Conservation (phyloP, 1,284 basidiomycete genomes). For the Rugosomyces carneus region DNA sequence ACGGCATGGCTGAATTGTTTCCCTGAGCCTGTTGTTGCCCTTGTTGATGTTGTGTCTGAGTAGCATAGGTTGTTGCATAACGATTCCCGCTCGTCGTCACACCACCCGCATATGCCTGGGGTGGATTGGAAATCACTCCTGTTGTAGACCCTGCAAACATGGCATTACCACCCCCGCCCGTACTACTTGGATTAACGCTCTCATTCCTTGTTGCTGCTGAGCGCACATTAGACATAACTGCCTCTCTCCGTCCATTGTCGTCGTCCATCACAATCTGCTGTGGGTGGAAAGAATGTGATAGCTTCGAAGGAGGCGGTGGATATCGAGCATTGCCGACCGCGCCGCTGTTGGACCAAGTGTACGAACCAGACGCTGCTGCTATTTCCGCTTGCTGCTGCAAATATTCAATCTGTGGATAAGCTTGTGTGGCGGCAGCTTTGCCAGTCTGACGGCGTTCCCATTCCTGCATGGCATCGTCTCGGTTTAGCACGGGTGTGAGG, state of each 20-base stretch:
- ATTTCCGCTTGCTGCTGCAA: constrained; percentile 90
- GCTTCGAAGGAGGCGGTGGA: constrained; percentile 58
- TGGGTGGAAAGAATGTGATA: constrained; percentile 65
- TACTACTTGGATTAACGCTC: not conserved
- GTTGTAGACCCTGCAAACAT: constrained; percentile 40
- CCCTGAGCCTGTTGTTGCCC: constrained; percentile 3
- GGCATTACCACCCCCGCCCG: constrained; percentile 39
- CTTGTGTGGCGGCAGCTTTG: constrained; percentile 53
- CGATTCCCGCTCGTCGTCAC: constrained; percentile 49
- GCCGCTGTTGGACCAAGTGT: constrained; percentile 41
- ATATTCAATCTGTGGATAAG: constrained; percentile 84
- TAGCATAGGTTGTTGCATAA: constrained; percentile 45
- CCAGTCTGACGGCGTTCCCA: constrained; percentile 81
- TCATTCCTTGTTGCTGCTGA: constrained; percentile 38
- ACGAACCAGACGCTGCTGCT: constrained; percentile 54
- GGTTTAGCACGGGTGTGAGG: constrained; percentile 82
- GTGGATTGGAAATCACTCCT: constrained; percentile 62
- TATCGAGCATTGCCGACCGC: constrained; percentile 30
- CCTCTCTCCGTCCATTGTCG: constrained; percentile 51
- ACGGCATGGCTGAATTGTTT: constrained; percentile 35
- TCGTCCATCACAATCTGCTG: constrained; percentile 58
- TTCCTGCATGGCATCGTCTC: constrained; percentile 85
- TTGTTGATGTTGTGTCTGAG: constrained; percentile 19
- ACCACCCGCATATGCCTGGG: constrained; percentile 57
- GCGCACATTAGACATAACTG: constrained; percentile 70